Percentiles rank a stretch among this genome's conserved stretches.
Evolutionary conservation across 257 asterid species (phyloP).

Genomic region (Przewalskia tangutica): DNA sequence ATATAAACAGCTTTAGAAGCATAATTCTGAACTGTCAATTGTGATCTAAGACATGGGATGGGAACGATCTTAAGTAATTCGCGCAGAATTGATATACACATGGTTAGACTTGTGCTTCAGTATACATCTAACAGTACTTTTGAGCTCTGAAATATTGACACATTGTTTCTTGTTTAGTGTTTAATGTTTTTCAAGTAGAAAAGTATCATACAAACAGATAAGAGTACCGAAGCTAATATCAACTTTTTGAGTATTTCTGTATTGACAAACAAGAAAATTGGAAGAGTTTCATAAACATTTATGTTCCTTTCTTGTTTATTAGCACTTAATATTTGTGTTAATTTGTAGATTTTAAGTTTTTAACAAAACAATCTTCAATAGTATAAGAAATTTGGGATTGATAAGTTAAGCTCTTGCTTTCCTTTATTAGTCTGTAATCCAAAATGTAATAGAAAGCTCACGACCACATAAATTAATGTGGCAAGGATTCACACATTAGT

Average conservation of each 20-base stretch:
- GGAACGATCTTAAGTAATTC: not conserved
- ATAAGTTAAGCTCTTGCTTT: no score
- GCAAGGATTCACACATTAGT: no score
- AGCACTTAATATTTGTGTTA: no score
- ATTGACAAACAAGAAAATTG: not conserved
- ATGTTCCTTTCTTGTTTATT: no score
- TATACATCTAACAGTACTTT: constrained; percentile 23
- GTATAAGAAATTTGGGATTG: no score
- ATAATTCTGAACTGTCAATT: not conserved
- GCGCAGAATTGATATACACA: constrained; percentile 12
- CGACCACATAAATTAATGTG: no score
- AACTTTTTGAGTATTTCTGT: not conserved
- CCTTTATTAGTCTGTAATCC: no score
- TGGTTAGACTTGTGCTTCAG: constrained; percentile 14
- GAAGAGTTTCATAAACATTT: no score
- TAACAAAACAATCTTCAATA: no score
- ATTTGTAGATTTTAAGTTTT: no score
- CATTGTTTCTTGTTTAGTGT: not conserved
- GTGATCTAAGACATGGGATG: not conserved
- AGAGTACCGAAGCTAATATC: not conserved
- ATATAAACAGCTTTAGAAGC: not conserved
- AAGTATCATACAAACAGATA: not conserved
- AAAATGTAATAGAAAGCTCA: no score
- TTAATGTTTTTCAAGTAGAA: not conserved
- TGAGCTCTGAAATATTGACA: not conserved